Base-by-base conservation (phyloP, 805 yeast species). In the Cyberlindnera xishuangbannaensis region DNA sequence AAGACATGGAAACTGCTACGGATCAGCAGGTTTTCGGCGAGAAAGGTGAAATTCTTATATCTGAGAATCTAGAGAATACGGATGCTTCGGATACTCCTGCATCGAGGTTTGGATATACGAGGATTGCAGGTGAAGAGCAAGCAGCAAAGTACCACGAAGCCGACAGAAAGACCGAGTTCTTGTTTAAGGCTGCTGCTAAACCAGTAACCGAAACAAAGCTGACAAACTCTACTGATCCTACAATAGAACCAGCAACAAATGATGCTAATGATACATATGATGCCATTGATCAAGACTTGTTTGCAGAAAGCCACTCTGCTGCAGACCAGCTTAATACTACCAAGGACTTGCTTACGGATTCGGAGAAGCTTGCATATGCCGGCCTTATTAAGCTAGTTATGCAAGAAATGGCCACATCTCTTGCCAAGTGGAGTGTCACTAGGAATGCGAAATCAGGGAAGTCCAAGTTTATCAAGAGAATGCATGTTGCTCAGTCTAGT, bases 281-380 rank as follows among this genome's bases (percentile, higher is more conserved):
- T 5, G 48, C 42, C 13, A 31, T 54, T 11, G 62, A 58, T 7
- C 73, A 65, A 27, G 78, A 62, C 19, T 59, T 31, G 53, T 47
- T 17, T 44, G 45, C 28, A 18, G 47, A 23, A 27, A 47, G 48
- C 15, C 70, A 68, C 15, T 45, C 66, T 41, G 73, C 85, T 0
- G 58, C 60, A n/a, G 75, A 73, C 28, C 94, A 88, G 36, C 62
- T 92, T 43, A 74, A 75, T 34, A 72, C 90, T 1, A 92, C 97
- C 5, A 85, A 79, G 53, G 73, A 76, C 16, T 73, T 92, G 74
- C 67, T 92, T 12, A 68, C 77, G 7, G 97, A 86, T 13, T 66
- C 81, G 12, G 96, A 92, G 55, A 80, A 84, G 49, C 80, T 88
- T 41, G 97, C 97, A 3, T 92, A 92, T 52, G 83, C 83, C 6